These are phyloP conservation scores for Termitomyces bulborhizus DNA, from an alignment of 768 basidiomycete species.

Conservation along the genomic window DNA sequence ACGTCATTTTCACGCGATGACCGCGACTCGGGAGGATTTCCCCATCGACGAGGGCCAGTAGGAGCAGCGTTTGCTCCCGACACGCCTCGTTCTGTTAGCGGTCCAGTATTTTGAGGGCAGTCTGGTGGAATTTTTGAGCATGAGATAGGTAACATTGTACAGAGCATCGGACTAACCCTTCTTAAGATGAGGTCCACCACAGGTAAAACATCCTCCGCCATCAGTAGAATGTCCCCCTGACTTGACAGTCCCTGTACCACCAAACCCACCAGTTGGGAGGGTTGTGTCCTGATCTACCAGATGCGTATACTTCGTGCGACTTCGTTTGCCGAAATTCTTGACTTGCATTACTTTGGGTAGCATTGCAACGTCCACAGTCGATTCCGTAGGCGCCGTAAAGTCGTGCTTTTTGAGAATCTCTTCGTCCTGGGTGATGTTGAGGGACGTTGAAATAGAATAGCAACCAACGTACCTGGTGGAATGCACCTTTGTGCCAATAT, in stretches of 20 bases:
- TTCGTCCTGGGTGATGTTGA: conserved; percentile 47
- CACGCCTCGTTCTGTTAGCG: conserved; percentile 22
- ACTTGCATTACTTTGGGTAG: conserved; percentile 97
- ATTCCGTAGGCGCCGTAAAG: conserved; percentile 85
- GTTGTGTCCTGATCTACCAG: conserved; percentile 93
- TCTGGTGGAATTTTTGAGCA: conserved; percentile 22
- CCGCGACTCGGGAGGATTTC: conserved; percentile 20
- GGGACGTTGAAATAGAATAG: not conserved
- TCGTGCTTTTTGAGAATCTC: conserved; percentile 82
- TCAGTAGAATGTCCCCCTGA: conserved; percentile 50
- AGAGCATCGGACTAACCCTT: conserved; percentile 49
- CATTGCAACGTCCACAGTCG: conserved; percentile 79
- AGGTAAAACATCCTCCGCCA: conserved; percentile 79
- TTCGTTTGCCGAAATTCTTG: conserved; percentile 88
- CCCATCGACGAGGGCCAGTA: conserved; percentile 26
- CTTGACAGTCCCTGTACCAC: conserved; percentile 48
- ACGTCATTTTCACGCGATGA: conserved; percentile 28
- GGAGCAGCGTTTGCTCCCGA: conserved; percentile 29
- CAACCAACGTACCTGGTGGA: conserved; percentile 69
- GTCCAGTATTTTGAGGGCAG: conserved; percentile 46
- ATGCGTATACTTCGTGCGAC: conserved; percentile 95
- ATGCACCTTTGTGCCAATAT: conserved; percentile 99
- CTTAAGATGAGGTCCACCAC: conserved; percentile 91
- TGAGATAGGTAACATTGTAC: not conserved
- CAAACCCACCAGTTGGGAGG: conserved; percentile 52